Conservation (phyloP, 2,329 filamentous ascomycete species). For the Trichoderma harzianum region DNA sequence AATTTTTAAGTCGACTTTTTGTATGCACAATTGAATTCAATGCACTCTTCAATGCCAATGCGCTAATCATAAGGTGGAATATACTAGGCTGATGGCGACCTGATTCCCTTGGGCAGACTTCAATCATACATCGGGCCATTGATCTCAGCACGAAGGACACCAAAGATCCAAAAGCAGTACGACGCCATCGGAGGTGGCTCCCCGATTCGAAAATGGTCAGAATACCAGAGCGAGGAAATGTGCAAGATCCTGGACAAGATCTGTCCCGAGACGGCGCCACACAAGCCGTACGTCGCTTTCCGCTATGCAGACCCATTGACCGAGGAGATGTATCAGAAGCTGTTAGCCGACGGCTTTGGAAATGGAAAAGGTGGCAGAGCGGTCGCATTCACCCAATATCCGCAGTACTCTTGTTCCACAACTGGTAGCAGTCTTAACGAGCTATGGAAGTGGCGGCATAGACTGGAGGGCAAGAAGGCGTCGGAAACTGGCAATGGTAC, state of each 20-base stretch:
- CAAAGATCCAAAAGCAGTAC: conserved; percentile 96
- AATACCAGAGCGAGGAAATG: conserved; percentile 91
- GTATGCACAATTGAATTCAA: conserved; percentile 48
- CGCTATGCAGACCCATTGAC: conserved; percentile 92
- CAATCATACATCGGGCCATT: conserved; percentile 88
- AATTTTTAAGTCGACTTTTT: conserved; percentile 88
- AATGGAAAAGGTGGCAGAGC: conserved; percentile 86
- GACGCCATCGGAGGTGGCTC: conserved; percentile 94
- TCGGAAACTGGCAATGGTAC: conserved; percentile 56
- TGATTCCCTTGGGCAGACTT: conserved; percentile 91
- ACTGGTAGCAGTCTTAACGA: conserved; percentile 96
- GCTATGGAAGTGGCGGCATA: conserved; percentile 92
- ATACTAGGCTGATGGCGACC: conserved; percentile 78
- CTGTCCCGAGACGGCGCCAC: conserved; percentile 88
- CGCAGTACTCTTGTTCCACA: conserved; percentile 96
- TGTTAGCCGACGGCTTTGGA: conserved; percentile 87
- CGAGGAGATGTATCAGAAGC: conserved; percentile 82
- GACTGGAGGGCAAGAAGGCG: conserved; percentile 73
- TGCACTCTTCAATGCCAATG: not conserved
- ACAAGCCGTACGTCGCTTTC: conserved; percentile 97
- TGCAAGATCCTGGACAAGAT: conserved; percentile 93
- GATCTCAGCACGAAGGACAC: conserved; percentile 81
- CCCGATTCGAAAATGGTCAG: conserved; percentile 96
- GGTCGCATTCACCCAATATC: conserved; percentile 96
- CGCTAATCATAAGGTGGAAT: not conserved